Conservation (phyloP, 2,329 filamentous ascomycete species). For the Phialophora macrospora region DNA sequence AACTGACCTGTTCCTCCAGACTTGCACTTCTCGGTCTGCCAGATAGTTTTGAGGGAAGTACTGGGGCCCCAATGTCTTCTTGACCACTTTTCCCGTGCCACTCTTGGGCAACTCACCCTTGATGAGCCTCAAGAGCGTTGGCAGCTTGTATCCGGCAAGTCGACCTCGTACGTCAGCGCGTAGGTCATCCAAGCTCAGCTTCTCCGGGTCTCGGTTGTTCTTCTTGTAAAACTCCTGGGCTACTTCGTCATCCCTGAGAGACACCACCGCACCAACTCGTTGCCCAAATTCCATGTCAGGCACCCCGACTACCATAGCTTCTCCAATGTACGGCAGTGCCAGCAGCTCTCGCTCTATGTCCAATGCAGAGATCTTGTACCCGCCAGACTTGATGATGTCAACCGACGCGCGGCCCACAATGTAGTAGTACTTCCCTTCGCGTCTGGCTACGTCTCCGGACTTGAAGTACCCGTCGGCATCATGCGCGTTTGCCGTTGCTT, state of each 20-base stretch:
- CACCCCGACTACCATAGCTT: conserved; percentile 57
- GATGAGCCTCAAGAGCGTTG: conserved; percentile 53
- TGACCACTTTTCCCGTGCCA: conserved; percentile 57
- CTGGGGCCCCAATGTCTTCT: conserved; percentile 51
- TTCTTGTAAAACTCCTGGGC: conserved; percentile 36
- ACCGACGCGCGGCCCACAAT: conserved; percentile 55
- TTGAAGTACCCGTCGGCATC: conserved; percentile 49
- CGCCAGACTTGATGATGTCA: conserved; percentile 59
- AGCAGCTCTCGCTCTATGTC: conserved; percentile 58
- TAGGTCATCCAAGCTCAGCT: conserved; percentile 49
- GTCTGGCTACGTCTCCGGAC: conserved; percentile 46
- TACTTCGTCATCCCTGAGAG: conserved; percentile 34
- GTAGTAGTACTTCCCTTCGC: conserved; percentile 47
- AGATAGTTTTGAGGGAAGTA: conserved; percentile 47
- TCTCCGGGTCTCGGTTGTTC: conserved; percentile 22
- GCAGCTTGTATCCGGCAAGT: conserved; percentile 56
- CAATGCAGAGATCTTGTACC: conserved; percentile 58
- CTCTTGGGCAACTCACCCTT: conserved; percentile 56
- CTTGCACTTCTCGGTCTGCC: conserved; percentile 41
- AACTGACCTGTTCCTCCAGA: conserved; percentile 39
- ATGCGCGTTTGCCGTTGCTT: conserved; percentile 39
- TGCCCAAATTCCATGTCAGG: conserved; percentile 57
- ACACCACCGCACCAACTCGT: conserved; percentile 53
- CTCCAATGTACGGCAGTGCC: conserved; percentile 52
- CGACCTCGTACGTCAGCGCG: conserved; percentile 52